Conservation (phyloP, 2,329 filamentous ascomycete species). For the Chalaropsis ovoidea region DNA sequence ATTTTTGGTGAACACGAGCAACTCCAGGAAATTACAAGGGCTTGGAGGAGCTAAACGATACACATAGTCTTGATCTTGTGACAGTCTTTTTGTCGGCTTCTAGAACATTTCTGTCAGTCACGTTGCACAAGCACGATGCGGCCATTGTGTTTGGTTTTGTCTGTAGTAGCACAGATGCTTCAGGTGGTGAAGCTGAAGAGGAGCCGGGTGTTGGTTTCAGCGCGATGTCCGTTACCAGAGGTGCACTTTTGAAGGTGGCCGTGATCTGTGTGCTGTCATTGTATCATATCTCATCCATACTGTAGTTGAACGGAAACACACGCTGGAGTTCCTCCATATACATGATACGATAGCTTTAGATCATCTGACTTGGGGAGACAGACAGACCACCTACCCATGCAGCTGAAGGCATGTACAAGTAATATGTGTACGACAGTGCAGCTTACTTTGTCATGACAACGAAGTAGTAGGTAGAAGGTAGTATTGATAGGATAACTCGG, state of each 20-base stretch:
- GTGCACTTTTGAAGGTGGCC: not conserved
- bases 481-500: too few species aligned
- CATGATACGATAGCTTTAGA: not conserved
- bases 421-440: too few species aligned
- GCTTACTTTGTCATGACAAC: too few species aligned
- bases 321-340: not conserved
- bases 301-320: not conserved
- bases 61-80: not conserved
- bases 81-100: not conserved
- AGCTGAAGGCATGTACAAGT: too few species aligned
- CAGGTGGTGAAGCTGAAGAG: not conserved
- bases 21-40: not conserved
- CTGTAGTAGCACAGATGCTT: not conserved
- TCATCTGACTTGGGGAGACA: not conserved
- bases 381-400: not conserved
- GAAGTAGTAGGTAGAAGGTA: too few species aligned
- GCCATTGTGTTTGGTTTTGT: not conserved
- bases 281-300: not conserved
- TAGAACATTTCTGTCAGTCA: not conserved
- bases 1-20: not conserved
- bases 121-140: not conserved
- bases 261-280: not conserved
- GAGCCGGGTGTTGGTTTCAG: not conserved
- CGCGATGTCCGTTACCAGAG: too few species aligned
- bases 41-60: not conserved